Conservation (phyloP, 768 basidiomycete genomes). For the Suillus lakei region DNA sequence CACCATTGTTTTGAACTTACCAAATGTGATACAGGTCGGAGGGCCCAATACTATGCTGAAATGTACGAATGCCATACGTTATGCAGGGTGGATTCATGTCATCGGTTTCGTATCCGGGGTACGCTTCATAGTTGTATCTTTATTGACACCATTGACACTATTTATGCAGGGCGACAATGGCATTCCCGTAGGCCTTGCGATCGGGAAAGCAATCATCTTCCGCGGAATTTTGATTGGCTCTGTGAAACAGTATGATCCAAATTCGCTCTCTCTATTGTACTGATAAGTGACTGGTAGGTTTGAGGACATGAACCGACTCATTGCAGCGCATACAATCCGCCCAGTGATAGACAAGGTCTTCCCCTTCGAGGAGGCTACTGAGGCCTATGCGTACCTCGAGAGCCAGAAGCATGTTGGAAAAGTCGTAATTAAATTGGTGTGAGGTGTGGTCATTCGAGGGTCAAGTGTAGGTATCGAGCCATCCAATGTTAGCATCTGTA, state of each 20-base stretch:
- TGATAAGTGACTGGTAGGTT: conserved; percentile 40
- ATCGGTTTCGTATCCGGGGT: conserved; percentile 58
- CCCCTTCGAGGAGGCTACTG: conserved; percentile 53
- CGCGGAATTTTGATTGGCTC: conserved; percentile 63
- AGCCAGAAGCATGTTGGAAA: conserved; percentile 66
- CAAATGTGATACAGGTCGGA: conserved; percentile 46
- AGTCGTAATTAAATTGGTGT: conserved; percentile 54
- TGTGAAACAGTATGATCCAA: conserved; percentile 52
- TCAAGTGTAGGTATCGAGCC: not conserved
- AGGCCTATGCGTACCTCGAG: conserved; percentile 57
- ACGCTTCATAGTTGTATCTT: conserved; percentile 10
- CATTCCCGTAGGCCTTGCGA: conserved; percentile 38
- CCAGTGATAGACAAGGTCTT: conserved; percentile 65
- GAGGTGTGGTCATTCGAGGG: not conserved
- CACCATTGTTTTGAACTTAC: not conserved
- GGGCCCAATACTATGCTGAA: conserved; percentile 55
- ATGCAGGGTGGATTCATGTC: conserved; percentile 50
- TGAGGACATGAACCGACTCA: conserved; percentile 54
- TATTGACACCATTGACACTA: not conserved
- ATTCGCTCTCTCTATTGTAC: not conserved
- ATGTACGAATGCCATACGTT: conserved; percentile 42
- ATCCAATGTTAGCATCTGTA: not conserved
- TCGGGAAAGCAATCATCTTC: conserved; percentile 46
- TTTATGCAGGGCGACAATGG: conserved; percentile 27
- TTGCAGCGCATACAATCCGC: conserved; percentile 47